Evolutionary conservation across 305 asterid genomes (phyloP), one percentile per base, ranked within the genome.

Genomic region (Ilex paraguariensis): DNA sequence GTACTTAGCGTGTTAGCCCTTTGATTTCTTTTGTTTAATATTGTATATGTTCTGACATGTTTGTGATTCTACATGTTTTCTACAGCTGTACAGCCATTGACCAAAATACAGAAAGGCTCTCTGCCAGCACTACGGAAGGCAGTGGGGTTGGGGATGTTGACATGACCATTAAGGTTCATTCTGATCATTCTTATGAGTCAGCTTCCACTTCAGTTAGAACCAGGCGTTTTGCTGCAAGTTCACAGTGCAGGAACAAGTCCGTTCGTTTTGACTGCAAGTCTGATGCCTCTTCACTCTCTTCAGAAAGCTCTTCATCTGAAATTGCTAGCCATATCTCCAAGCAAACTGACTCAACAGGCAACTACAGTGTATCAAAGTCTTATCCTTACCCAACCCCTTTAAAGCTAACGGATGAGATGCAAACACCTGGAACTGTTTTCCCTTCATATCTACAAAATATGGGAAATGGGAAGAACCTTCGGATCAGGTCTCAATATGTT

Each of bases 371-470:
- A 30, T 63, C 62, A 48, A 81, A 81, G 74, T 61, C 65, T 36
- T 81, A 89, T 1, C 89, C 96, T 55, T 77, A 81, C 69, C 88
- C 95, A 21, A 88, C 98, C 45, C 96, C 98, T 12, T 65, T 86
- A 66, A 85, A 83, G 67, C 72, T 91, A 60, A 75, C 75, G 48
- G 92, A 84, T 74, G 96, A 84, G 71, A 88, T 88, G 96, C 95
- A 88, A 72, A 88, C 96, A 17, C 98, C 96, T 28, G 98, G 95
- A 30, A 84, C 98, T 63, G 88, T 82, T 59, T 88, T 84, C 70
- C 90, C 95, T 60, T 67, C 84, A 64, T 73, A 79, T n/a, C n/a
- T 7, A 16, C 7, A 1, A 4, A 56, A 31, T 56, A 21, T 28
- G 9, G 10, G 8, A 13, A 77, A 76, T 65, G 80, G 77, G 45